phyloP scores from a whole-genome alignment of 2,329 filamentous ascomycete species.

The Calonectria ilicicola region DNA sequence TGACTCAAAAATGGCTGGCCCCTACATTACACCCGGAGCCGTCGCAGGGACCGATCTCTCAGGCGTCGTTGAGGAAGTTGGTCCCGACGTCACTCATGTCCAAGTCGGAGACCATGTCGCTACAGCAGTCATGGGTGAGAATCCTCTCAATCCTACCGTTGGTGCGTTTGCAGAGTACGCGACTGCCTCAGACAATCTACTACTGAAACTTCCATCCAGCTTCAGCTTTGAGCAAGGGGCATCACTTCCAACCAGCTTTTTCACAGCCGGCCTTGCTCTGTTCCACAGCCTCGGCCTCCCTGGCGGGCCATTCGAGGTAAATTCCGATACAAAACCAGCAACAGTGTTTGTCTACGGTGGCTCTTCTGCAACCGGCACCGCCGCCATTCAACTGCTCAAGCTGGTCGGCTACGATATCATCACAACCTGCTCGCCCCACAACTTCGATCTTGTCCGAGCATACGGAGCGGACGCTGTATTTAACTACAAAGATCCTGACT shows the following conservation, averaged over 20 bases:
- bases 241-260: slow-evolving; percentile 55
- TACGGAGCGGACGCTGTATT: slow-evolving; percentile 17
- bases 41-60: slow-evolving; percentile 58
- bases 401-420: background rate
- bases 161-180: slow-evolving; percentile 57
- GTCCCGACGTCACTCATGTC: slow-evolving; percentile 51
- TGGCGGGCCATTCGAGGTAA: background rate
- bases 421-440: slow-evolving; percentile 11
- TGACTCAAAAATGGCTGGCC: slow-evolving; percentile 48
- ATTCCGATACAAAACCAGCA: background rate
- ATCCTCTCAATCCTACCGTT: slow-evolving; percentile 23
- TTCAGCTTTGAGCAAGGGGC: slow-evolving; percentile 57
- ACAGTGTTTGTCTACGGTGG: slow-evolving; percentile 21
- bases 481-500: slow-evolving; percentile 10
- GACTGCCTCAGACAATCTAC: slow-evolving; percentile 52
- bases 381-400: slow-evolving; percentile 8
- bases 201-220: slow-evolving; percentile 56
- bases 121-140: slow-evolving; percentile 17
- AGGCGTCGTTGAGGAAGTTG: slow-evolving; percentile 59
- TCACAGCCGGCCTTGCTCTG: slow-evolving; percentile 58
- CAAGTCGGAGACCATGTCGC: slow-evolving; percentile 60
- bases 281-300: slow-evolving; percentile 55
- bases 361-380: background rate
- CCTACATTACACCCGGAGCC: slow-evolving; percentile 17
- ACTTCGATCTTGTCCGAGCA: slow-evolving; percentile 12